Evolutionary conservation across 805 yeast genomes (phyloP).

Genomic region (Wickerhamiella nectarea): DNA sequence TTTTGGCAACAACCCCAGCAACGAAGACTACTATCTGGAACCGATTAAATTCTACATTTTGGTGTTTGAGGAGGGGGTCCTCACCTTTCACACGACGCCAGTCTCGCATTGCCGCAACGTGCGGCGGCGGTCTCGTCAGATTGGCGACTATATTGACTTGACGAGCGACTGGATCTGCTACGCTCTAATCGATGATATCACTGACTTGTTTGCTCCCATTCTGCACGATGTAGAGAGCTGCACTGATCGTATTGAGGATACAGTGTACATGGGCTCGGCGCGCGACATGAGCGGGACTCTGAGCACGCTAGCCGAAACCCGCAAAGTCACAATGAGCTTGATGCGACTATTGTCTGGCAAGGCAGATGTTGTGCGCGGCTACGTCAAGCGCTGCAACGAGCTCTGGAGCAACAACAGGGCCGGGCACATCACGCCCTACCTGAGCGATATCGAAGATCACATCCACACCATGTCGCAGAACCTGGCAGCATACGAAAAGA

Average conservation of each 20-base stretch:
- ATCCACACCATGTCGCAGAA: slow-evolving; percentile 88
- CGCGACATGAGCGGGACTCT: slow-evolving; percentile 22
- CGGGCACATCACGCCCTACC: slow-evolving; percentile 63
- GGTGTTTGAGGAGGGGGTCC: slow-evolving; percentile 41
- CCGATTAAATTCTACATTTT: slow-evolving; percentile 43
- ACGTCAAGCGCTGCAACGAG: slow-evolving; percentile 72
- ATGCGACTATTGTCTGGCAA: slow-evolving; percentile 80
- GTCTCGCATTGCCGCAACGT: slow-evolving; percentile 43
- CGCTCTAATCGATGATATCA: slow-evolving; percentile 49
- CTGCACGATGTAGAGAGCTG: slow-evolving; percentile 42
- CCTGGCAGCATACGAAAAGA: slow-evolving; percentile 73
- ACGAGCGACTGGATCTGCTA: slow-evolving; percentile 49
- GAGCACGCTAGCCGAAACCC: slow-evolving; percentile 68
- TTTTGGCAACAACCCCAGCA: slow-evolving; percentile 55
- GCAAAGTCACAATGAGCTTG: slow-evolving; percentile 80
- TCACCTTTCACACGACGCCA: slow-evolving; percentile 43
- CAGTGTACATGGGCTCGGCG: slow-evolving; percentile 61
- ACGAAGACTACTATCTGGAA: slow-evolving; percentile 51
- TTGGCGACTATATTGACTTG: slow-evolving; percentile 42
- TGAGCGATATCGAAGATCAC: slow-evolving; percentile 93
- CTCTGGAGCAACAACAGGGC: not conserved
- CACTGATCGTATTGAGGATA: slow-evolving; percentile 53
- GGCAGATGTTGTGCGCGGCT: slow-evolving; percentile 89
- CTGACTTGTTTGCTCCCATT: slow-evolving; percentile 47
- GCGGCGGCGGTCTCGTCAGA: slow-evolving; percentile 44